Evolutionary conservation across 306 rosid species (phyloP).

Genomic region (Spatholobus suberectus): DNA sequence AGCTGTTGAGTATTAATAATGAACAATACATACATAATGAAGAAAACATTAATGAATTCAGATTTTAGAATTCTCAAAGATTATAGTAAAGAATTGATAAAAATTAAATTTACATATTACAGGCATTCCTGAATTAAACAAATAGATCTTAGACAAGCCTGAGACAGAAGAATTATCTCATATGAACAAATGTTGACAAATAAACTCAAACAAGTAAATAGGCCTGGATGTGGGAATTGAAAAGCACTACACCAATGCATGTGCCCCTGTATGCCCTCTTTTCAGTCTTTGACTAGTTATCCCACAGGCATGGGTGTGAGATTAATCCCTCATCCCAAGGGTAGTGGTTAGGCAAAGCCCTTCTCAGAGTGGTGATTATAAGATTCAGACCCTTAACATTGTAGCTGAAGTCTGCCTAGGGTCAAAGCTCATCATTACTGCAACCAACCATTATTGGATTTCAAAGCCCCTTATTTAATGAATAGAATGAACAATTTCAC

Average conservation of each 20-base stretch:
- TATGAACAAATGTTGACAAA: neutral
- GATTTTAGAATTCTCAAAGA: constrained; percentile 6
- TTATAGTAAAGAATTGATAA: neutral
- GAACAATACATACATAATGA: constrained; percentile 12
- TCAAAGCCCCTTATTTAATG: neutral
- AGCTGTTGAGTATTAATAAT: constrained; percentile 2
- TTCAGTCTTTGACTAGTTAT: neutral
- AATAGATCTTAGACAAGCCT: constrained; percentile 7
- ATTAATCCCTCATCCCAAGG: neutral
- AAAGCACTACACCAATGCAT: neutral
- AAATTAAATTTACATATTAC: neutral
- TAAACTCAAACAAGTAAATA: constrained; percentile 3
- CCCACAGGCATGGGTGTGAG: neutral
- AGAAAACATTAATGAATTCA: constrained; percentile 5
- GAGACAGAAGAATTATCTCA: neutral
- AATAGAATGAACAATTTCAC: constrained; percentile 18
- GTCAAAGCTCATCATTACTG: neutral
- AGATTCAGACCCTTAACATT: neutral
- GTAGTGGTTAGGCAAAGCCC: neutral
- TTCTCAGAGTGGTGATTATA: neutral
- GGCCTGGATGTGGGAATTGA: neutral
- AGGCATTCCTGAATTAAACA: constrained; percentile 8
- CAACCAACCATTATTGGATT: neutral
- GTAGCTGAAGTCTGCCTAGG: neutral
- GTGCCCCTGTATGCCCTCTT: constrained; percentile 4